Evolutionary conservation across 805 yeast genomes (phyloP), one percentile per base, ranked within the genome.

Genomic region (Candida tammaniensis): DNA sequence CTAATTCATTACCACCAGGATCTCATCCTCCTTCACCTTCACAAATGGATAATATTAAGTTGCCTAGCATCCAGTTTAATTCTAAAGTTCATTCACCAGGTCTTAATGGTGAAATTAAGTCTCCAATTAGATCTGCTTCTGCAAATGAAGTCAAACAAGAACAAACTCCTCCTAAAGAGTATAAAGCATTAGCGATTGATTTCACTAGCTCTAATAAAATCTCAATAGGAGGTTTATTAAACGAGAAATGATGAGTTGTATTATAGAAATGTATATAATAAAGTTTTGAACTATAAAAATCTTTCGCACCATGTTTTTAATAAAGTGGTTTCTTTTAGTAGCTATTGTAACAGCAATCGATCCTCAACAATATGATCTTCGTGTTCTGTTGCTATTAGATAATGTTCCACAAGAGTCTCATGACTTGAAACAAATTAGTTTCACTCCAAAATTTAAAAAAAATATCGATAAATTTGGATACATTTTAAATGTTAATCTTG

Each of bases 211-310:
- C 27, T 5, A 39, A 39, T 21, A 38, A 41, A 22, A 38, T 35
- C 23, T 65, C 72, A 10, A 64, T 67, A 23, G 67, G 67, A 4
- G 70, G 70, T 4, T 41, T 66, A 25, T 55, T 67, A 26, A 67
- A 67, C 39, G 60, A 35, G 8, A 24, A 21, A 11, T 24, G 15
- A 22, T 2, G 15, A 9, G 8, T 14, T 24, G 5, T 7, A 16
- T 6, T 3, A 19, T 53, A 15, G 40, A 15, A 5, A 24, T 37
- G 24, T 24, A 21, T 18, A 30, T 13, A 22, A 33, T 17, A 4
- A 36, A 17, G n/a, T 32, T 13, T 17, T 15, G n/a, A 5, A 27
- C 10, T 11, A 27, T 27, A 24, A 18, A 27, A 4, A 3, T 27
- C 5, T 12, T 27, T 6, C 5, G 17, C 4, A 18, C 19, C 11